phyloP scores from a whole-genome alignment of 495 filamentous ascomycete genomes.

The Annulohypoxylon maeteangense region DNA sequence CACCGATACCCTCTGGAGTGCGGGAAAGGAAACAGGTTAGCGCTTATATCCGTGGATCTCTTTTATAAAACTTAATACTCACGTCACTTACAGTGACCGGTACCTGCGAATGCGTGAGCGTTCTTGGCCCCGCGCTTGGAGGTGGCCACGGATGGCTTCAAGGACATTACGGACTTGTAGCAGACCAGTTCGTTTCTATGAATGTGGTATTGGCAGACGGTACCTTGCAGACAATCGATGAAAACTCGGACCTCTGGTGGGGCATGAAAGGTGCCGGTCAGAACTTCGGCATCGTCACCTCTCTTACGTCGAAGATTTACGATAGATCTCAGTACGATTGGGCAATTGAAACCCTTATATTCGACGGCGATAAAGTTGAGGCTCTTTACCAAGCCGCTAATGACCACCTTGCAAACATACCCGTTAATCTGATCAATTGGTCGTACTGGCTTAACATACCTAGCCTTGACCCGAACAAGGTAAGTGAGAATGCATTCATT shows the following conservation, averaged over 20 bases:
- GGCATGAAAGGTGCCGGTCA: slow-evolving; percentile 64
- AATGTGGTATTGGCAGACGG: slow-evolving; percentile 63
- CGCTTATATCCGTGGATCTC: background rate
- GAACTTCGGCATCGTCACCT: slow-evolving; percentile 64
- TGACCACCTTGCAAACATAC: slow-evolving; percentile 9
- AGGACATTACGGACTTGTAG: slow-evolving; percentile 61
- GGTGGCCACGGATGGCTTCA: slow-evolving; percentile 64
- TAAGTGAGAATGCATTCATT: background rate
- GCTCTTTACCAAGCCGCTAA: slow-evolving; percentile 24
- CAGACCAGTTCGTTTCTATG: slow-evolving; percentile 60
- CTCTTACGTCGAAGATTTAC: slow-evolving; percentile 24
- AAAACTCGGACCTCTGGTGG: slow-evolving; percentile 57
- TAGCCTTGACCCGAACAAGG: slow-evolving; percentile 12
- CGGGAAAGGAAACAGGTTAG: slow-evolving; percentile 38
- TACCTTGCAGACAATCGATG: slow-evolving; percentile 47
- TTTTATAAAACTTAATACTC: background rate
- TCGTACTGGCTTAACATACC: slow-evolving; percentile 24
- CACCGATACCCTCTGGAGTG: slow-evolving; percentile 17
- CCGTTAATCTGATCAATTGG: slow-evolving; percentile 27
- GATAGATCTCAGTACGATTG: slow-evolving; percentile 19
- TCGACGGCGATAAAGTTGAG: slow-evolving; percentile 35
- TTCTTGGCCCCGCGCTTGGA: slow-evolving; percentile 59
- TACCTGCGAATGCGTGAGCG: slow-evolving; percentile 57
- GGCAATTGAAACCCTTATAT: slow-evolving; percentile 37
- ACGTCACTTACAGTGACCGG: slow-evolving; percentile 51